phyloP scores from a whole-genome alignment of 2,329 filamentous ascomycete species.

The Neonectria ditissima region DNA sequence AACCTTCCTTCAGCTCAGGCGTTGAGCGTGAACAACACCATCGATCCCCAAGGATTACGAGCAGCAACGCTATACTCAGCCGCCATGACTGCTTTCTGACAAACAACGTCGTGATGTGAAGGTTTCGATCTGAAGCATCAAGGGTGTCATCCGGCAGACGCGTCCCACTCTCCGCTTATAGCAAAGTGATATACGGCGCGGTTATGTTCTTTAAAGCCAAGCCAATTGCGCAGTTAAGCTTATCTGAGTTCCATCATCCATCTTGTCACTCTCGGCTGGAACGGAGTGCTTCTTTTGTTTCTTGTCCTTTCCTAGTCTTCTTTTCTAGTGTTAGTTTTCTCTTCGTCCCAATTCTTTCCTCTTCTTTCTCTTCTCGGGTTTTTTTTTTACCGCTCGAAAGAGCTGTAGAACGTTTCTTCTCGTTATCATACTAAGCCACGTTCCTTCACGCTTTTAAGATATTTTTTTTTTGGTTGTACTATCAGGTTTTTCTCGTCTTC shows the following conservation, averaged over 20 bases:
- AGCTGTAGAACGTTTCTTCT: no score
- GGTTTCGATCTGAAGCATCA: background rate
- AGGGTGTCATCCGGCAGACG: background rate
- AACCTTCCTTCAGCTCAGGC: background rate
- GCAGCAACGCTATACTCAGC: background rate
- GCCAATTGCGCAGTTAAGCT: background rate
- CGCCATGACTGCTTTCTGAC: background rate
- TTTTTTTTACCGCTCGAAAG: background rate
- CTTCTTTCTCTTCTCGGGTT: background rate
- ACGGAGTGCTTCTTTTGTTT: slow-evolving; percentile 10
- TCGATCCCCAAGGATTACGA: background rate
- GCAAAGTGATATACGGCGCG: background rate
- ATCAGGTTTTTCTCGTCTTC: no score
- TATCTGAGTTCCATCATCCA: background rate
- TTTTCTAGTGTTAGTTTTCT: background rate
- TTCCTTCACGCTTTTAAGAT: background rate
- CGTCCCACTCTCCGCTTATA: background rate
- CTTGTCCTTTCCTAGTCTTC: background rate
- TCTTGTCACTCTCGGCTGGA: slow-evolving; percentile 18
- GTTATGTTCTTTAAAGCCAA: background rate
- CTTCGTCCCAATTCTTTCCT: no score
- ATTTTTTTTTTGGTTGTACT: no score
- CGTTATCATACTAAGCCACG: background rate
- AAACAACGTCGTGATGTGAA: background rate
- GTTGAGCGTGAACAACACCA: background rate